Evolutionary conservation across 331 rosid species (phyloP), one percentile per base, ranked within the genome.

Genomic region (Rhamnella rubrinervis): DNA sequence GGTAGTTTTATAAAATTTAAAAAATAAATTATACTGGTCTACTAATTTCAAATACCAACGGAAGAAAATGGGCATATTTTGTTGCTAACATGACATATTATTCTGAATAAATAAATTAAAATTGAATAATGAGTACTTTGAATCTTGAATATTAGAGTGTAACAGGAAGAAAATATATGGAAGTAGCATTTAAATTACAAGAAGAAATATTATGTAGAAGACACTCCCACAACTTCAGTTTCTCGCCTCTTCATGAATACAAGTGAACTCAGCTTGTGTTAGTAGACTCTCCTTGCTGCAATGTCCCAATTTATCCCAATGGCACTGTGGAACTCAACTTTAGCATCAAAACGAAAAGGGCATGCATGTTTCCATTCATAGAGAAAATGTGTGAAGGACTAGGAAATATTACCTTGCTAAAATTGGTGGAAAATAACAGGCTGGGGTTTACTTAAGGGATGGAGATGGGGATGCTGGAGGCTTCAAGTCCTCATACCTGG

Each of bases 401-500:
- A 46, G 1, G 44, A 61, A 55, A n/a, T 25, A 52, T 61, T 70
- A 79, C 83, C 79, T 70, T 18, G 1, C 26, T 41, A 28, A 55
- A 69, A 38, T 28, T 58, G n/a, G 58, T 46, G 44, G 40, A 37
- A 19, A 40, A 60, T 8, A 19, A 10, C 17, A 1, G 6, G 55
- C 67, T 67, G 74, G 8, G 53, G 71, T 68, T 52, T 76, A 65
- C 77, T 70, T 26, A 61, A 5, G 55, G 55, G 82, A 52, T 18
- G 84, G 88, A 4, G 71, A 64, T 13, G 89, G 86, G 11, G 86
- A 85, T 20, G 86, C 56, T 28, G 89, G 86, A 76, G 89, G 86
- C 82, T 85, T 81, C 70, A 85, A 67, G 80, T 85, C 89, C 52
- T 81, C 89, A 40, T 81, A 81, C 89, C 89, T 85, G 82, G 38